Base-by-base conservation (phyloP, 2,329 filamentous ascomycete species). In the Zymoseptoria brevis region DNA sequence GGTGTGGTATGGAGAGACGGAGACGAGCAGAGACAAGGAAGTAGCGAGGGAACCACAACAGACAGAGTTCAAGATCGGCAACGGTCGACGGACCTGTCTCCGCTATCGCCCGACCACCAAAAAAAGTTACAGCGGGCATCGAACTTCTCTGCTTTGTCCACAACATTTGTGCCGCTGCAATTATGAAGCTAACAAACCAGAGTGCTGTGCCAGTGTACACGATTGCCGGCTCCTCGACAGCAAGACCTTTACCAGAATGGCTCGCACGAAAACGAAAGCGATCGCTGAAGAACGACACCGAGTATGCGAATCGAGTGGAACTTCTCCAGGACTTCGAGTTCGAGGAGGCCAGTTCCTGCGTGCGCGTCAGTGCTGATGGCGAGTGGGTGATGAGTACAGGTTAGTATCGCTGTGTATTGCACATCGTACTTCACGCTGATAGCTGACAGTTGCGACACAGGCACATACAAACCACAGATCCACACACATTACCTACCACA, bases 321-420 rank as follows among this genome's bases (percentile, higher is more conserved):
- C 81, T 99, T 59, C 82, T 99, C 45, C 94, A 99, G 71, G 94
- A 99, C 72, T 99, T 99, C 74, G 92, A 95, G 71, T 97, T 99
- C 69, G 92, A 96, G 69, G 92, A 96, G 76, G 93, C 95, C 49
- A 96, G 91, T 72, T 85, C 87, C 66, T 96, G 93, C 72, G 85
- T 99, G 63, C 84, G 90, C 54, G 84, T 94, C 63, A 96, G 90
- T 68, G 92, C 96, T 60, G 94, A 99, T 83, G 93, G 93, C 54
- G 87, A 97, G 72, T 99, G 94, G 92, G 85, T 94, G 49, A 94
- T 96, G 89, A 95, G 89, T 69, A 95, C 92, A 56, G 91, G 90
- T 78, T 84, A 80, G 62, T 29, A 22, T 45, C 5, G n/a, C n/a
- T 19, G n/a, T 30, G 13, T 19, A 30, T n/a, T n/a, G 30, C 50